Evolutionary conservation across 495 filamentous ascomycete genomes (phyloP), one percentile per base, ranked within the genome.

Genomic region (Neurospora sp.): DNA sequence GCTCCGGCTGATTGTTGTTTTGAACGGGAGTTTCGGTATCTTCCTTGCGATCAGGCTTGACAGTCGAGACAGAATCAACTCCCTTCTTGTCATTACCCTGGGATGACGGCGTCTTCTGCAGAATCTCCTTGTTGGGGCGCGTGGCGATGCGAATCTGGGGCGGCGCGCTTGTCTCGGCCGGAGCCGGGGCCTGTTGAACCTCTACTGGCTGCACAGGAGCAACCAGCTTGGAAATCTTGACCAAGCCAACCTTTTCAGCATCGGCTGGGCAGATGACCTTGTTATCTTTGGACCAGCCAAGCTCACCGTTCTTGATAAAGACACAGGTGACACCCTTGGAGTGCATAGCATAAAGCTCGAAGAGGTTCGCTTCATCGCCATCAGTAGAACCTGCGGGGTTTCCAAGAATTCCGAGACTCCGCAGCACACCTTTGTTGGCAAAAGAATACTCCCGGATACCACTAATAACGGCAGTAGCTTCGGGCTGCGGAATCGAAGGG

Each of bases 341-440:
- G 81, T 99, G 94, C 91, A 97, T 96, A 27, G 93, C 92, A 81
- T 98, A 99, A 9, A 99, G 88, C 84, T 98, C 96, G 76, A 98
- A 98, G 69, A 97, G 78, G 20, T 86, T 89, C 5, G 83, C 81
- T 18, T 89, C 87, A 22, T 88, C 86, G 40, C 82, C 83, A n/a
- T 85, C 82, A n/a, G 84, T 84, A 9, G 88, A 81, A 40, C 85
- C 80, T 18, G 82, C 81, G 0, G 89, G 87, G 68, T 85, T 87
- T 71, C 90, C 88, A 27, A 98, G 85, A 76, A 98, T 91, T 76
- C 95, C 93, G 73, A 99, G 77, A 80, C 96, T 98, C 78, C 96
- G 89, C 45, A 99, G 85, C 75, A 93, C 86, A 18, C 96, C 96
- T 82, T 94, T 96, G 72, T 92, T 90, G 41, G 88, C 90, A 72